Conservation (phyloP, 108 stramenopile genomes). For the Fistulifera solaris region DNA sequence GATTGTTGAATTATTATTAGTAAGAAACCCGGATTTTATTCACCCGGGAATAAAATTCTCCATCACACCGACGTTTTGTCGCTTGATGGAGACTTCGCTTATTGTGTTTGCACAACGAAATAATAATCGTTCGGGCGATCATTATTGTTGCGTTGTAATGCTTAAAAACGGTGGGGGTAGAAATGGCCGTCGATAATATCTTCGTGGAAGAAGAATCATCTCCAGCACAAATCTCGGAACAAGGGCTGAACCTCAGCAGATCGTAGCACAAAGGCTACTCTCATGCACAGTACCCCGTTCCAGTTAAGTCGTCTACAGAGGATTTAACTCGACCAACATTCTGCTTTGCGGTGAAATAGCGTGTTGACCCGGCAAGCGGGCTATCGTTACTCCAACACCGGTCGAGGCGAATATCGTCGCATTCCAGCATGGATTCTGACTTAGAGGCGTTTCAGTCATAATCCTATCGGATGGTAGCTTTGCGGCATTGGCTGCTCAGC, state of each 20-base stretch:
- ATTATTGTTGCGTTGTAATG: too few relatives aligned
- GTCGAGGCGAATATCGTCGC: conserved; percentile 78
- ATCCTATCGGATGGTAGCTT: conserved; percentile 92
- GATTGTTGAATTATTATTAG: too few relatives aligned
- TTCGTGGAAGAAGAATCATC: too few relatives aligned
- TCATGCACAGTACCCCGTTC: conserved; percentile 92
- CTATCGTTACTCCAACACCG: conserved; percentile 67
- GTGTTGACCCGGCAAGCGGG: conserved; percentile 46
- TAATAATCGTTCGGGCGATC: too few relatives aligned
- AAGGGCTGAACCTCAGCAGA: conserved; percentile 94
- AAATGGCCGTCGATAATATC: background rate
- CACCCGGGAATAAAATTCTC: too few relatives aligned
- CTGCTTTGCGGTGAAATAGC: conserved; percentile 59
- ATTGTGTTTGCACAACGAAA: too few relatives aligned
- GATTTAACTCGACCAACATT: conserved; percentile 88
- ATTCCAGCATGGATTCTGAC: conserved; percentile 92
- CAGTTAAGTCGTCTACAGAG: conserved; percentile 92
- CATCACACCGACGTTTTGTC: too few relatives aligned
- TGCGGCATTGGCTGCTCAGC: conserved; percentile 87
- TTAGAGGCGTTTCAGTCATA: conserved; percentile 94
- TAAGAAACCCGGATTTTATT: too few relatives aligned
- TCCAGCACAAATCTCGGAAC: conserved; percentile 80
- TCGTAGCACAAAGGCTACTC: conserved; percentile 96
- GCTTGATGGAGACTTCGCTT: too few relatives aligned
- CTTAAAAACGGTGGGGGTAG: background rate